Conservation (phyloP, 805 yeast species). For the Saturnispora ahearnii region DNA sequence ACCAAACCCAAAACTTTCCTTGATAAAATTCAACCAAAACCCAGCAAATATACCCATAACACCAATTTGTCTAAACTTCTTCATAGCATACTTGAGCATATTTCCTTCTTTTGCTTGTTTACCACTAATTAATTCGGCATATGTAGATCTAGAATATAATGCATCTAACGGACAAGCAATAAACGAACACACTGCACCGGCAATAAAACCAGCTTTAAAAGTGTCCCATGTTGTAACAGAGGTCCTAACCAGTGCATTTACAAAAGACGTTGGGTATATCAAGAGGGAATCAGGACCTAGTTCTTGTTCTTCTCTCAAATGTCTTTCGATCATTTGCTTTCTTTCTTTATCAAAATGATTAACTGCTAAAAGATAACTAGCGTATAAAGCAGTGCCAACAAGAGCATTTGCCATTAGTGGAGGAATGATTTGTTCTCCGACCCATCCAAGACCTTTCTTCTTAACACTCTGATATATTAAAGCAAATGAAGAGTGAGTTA, state of each 20-base stretch:
- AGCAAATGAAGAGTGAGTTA: slow-evolving; percentile 75
- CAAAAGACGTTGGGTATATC: slow-evolving; percentile 2
- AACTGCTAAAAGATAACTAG: slow-evolving; percentile 60
- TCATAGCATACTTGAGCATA: slow-evolving; percentile 67
- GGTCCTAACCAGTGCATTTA: slow-evolving; percentile 7
- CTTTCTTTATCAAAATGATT: slow-evolving; percentile 27
- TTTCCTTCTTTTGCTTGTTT: slow-evolving; percentile 41
- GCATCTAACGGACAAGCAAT: slow-evolving; percentile 95
- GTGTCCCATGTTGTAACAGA: slow-evolving; percentile 37
- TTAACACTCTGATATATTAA: slow-evolving; percentile 60
- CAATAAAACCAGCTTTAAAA: slow-evolving; percentile 72
- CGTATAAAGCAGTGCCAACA: slow-evolving; percentile 80
- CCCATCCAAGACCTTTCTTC: slow-evolving; percentile 64
- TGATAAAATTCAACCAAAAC: slow-evolving; percentile 62
- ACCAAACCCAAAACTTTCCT: slow-evolving; percentile 80
- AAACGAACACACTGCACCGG: slow-evolving; percentile 81
- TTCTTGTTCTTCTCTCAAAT: slow-evolving; percentile 12
- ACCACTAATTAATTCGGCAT: slow-evolving; percentile 63
- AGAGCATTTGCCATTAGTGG: slow-evolving; percentile 83
- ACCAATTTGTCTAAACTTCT: slow-evolving; percentile 66
- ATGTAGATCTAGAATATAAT: slow-evolving; percentile 69
- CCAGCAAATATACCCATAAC: slow-evolving; percentile 86
- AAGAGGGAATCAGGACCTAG: slow-evolving; percentile 23
- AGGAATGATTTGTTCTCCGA: slow-evolving; percentile 79
- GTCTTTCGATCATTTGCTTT: slow-evolving; percentile 11